Evolutionary conservation across 2,329 filamentous ascomycete genomes (phyloP), one percentile per base, ranked within the genome.

Genomic region (Fusarium cyanostomum): DNA sequence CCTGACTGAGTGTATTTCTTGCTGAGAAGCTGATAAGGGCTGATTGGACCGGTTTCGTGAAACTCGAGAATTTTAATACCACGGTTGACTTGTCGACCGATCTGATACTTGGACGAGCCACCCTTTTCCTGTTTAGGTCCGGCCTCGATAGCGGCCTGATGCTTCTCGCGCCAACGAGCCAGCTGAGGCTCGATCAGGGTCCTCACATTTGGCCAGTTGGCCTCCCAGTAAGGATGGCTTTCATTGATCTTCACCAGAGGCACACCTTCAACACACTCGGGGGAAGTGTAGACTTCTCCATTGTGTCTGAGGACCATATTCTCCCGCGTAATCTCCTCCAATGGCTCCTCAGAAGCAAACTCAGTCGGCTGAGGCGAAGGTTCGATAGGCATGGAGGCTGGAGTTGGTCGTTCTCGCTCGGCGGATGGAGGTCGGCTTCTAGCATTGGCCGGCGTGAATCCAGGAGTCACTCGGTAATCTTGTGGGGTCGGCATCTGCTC

Each of bases 51-150:
- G 1, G 79, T 73, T 8, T 78, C 72, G 6, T 87, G 73, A 52
- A 85, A 87, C 39, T 82, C 78, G 30, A 86, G 74, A n/a, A 85
- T 81, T 18, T 77, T 73, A 10, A 79, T 75, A 16, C 85, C 85
- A 5, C 84, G 80, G 59, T 86, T 86, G 44, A 86, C 80, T 62
- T 86, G 84, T 1, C 84, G 79, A 7, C 82, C 81, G 7, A 82
- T 81, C 61, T 85, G 78, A 58, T 85, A 86, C 45, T 84, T 81
- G 31, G 79, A 79, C 4, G 78, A 79, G 5, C 71, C 71, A 8
- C 67, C 69, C 46, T 75, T 73, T 21, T 78, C 76, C 6, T 74
- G 72, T 16, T 69, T 72, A 0, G 70, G 69, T 2, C 72, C 72
- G 4, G 67, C 73, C 3, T 75, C 72, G 11, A 77, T 63, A 53